Evolutionary conservation across 805 yeast genomes (phyloP).

Genomic region (Lachancea quebecensis): DNA sequence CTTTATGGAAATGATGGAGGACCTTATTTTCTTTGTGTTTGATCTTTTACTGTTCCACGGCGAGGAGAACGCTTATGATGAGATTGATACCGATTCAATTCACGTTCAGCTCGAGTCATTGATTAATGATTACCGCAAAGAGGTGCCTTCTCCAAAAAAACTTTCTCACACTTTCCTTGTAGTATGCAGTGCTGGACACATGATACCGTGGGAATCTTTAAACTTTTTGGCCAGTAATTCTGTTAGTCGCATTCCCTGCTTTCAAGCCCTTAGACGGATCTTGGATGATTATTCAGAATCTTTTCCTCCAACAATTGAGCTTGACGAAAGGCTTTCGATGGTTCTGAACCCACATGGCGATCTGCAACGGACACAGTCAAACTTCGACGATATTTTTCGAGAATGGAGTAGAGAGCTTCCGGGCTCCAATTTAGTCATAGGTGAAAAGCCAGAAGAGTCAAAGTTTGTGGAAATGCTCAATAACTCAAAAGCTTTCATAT

Average conservation of each 20-base stretch:
- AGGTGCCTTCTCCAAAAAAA: neutral
- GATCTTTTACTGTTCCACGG: conserved; percentile 60
- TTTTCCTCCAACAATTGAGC: conserved; percentile 16
- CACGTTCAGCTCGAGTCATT: conserved; percentile 44
- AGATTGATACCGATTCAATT: conserved; percentile 51
- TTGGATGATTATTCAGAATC: conserved; percentile 20
- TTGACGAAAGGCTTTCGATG: conserved; percentile 42
- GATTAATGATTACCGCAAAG: conserved; percentile 30
- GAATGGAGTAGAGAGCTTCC: conserved; percentile 19
- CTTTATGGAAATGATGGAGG: conserved; percentile 44
- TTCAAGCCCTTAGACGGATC: conserved; percentile 37
- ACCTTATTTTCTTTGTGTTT: conserved; percentile 53
- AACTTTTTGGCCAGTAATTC: conserved; percentile 47
- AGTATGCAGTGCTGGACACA: conserved; percentile 57
- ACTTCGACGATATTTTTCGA: conserved; percentile 42
- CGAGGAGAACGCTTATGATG: conserved; percentile 57
- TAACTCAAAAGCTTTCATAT: conserved; percentile 50
- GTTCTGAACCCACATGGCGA: conserved; percentile 82
- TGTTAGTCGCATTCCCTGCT: conserved; percentile 70
- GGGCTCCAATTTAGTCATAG: conserved; percentile 49
- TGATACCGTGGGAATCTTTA: conserved; percentile 87
- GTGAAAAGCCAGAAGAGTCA: conserved; percentile 51
- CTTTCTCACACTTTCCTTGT: conserved; percentile 59
- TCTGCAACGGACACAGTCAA: conserved; percentile 55
- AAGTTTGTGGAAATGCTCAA: conserved; percentile 41